Percentiles rank a stretch among this genome's conserved stretches.
Conservation (phyloP, 352 stramenopile genomes). For the Thraustochytrium sp. region DNA sequence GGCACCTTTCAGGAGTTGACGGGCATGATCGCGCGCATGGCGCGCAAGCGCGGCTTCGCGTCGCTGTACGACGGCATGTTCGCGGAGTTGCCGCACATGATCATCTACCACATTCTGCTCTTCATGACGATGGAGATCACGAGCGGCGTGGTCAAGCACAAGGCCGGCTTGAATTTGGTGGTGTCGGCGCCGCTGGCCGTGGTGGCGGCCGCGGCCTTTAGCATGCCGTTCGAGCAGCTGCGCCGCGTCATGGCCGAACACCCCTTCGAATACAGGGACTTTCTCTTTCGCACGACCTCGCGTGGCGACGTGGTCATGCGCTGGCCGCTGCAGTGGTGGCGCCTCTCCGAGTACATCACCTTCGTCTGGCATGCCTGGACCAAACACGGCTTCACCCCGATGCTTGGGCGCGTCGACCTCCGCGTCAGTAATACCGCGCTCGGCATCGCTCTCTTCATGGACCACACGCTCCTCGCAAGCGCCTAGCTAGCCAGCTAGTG, state of each 20-base stretch:
- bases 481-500: too few relatives aligned
- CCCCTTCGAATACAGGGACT: background rate
- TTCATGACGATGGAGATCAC: conserved; percentile 10
- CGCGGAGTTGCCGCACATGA: background rate
- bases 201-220: background rate
- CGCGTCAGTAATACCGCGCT: background rate
- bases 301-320: background rate
- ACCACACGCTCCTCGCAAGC: conserved; percentile 34
- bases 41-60: background rate
- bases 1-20: background rate
- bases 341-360: background rate
- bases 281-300: background rate
- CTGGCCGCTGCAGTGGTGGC: background rate
- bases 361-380: background rate
- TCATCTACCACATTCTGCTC: conserved; percentile 14
- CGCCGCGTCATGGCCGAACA: background rate
- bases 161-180: background rate
- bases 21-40: background rate
- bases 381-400: background rate
- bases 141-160: background rate
- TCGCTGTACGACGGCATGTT: background rate
- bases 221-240: conserved; percentile 2
- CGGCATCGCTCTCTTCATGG: background rate
- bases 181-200: background rate
- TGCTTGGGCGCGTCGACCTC: background rate